phyloP scores from a whole-genome alignment of 257 asterid genomes.

The Scutellaria baicalensis region DNA sequence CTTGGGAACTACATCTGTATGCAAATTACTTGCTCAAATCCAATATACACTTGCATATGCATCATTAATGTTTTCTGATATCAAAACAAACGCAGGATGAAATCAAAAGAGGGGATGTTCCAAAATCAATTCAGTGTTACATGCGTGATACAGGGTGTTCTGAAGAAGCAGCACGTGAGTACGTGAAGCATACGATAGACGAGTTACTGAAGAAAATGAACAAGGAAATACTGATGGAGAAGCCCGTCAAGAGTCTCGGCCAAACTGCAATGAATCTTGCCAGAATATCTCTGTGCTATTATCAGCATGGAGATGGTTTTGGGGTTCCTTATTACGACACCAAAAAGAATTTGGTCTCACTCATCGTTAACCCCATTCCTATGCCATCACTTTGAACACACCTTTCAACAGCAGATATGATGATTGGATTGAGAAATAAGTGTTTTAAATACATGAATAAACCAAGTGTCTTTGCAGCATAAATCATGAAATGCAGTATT shows the following conservation, averaged over 20 bases:
- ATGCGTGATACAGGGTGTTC: slow-evolving; percentile 34
- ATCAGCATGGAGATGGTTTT: slow-evolving; percentile 45
- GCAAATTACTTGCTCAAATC: not conserved
- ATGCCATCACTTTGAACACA: not conserved
- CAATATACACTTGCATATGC: not conserved
- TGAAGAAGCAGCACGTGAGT: slow-evolving; percentile 35
- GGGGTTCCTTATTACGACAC: slow-evolving; percentile 34
- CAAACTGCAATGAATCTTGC: slow-evolving; percentile 34
- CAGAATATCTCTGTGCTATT: slow-evolving; percentile 30
- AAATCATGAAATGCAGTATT: too few relatives aligned
- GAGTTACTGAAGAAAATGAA: slow-evolving; percentile 31
- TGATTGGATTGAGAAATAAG: too few relatives aligned
- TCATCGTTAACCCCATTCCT: slow-evolving; percentile 30
- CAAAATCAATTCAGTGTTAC: slow-evolving; percentile 41
- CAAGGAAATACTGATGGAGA: slow-evolving; percentile 23
- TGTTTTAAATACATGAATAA: too few relatives aligned
- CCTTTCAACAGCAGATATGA: not conserved
- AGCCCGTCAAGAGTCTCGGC: slow-evolving; percentile 11
- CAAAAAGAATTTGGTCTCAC: slow-evolving; percentile 26
- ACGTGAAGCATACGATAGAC: slow-evolving; percentile 18
- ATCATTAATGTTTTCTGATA: not conserved
- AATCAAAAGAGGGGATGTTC: slow-evolving; percentile 39
- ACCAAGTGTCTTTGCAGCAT: too few relatives aligned
- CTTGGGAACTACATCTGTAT: slow-evolving; percentile 44
- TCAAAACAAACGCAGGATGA: slow-evolving; percentile 25